Base-by-base conservation (phyloP, 129 eudicot genomes). In the Flaveria brownii region DNA sequence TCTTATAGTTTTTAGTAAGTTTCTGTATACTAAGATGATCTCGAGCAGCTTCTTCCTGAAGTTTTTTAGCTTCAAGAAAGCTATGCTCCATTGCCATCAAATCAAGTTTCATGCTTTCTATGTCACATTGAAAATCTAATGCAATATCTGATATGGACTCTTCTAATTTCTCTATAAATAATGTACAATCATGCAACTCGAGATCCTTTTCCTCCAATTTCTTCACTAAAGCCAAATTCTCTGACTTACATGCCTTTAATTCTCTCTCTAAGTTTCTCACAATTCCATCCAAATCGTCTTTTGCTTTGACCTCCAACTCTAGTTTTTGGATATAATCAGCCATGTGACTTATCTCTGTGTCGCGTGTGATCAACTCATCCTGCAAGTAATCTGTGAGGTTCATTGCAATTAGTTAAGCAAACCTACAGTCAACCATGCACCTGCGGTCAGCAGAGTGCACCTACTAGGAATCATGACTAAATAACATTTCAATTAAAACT, bases 61-160 rank as follows among this genome's bases (percentile, higher is more conserved):
- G 33, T 71, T 83, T 79, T 70, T 87, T 84, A 77, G 88, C 82
- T 83, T 93, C 96, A 20, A 78, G 18, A 74, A 71, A 87, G 61
- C 85, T 87, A 73, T 78, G 87, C 83, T 91, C 93, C 68, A 88
- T 78, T 72, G 91, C 77, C 86, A 78, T 78, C 52, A 88, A 80
- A 57, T 93, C 98, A 51, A 93, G 88, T 82, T 85, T 88, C 84
- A 83, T 83, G 90, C 97, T 87, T 86, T 90, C 98, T 62, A 90
- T 84, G 83, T 93, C 98, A 72, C 98, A 93, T 81, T 93, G 93
- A 79, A 84, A 88, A 45, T 93, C 98, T 57, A 93, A 74, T 73
- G 84, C 84, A 76, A 85, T 46, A 30, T 90, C 82, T n/a, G 96
- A 83, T 46, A 89, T 62, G 10, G 91, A 85, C 47, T 89, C 96